Evolutionary conservation across 176 grass and related monocot genomes (phyloP), one percentile per base, ranked within the genome.

Genomic region (Zea luxurians): DNA sequence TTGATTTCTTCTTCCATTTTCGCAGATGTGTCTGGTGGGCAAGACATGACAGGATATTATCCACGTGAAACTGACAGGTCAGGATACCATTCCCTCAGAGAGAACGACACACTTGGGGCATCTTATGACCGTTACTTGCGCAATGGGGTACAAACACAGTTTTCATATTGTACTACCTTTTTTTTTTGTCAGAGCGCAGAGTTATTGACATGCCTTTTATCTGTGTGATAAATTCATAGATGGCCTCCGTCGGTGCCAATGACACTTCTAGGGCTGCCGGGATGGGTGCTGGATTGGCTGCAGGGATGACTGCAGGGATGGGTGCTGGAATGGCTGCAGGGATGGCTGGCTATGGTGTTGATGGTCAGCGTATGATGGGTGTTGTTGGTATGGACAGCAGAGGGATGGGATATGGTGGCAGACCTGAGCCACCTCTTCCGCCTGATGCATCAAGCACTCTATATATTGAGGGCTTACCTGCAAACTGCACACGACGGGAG

Each of bases 101-200:
- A 99, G 34, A 96, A 91, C 11, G 96, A 99, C 67, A 73, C 96
- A 54, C 89, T 99, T 61, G 92, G 90, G 59, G 92, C 92, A 67
- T 99, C 96, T 27, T 99, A 99, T 84, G 96, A 99, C 47, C 92
- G 88, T 61, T 99, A 96, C 86, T 74, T 99, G 41, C 96, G 92
- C 41, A 99, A 91, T 87, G 96, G 96, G 96, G 96, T 99, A 98
- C 59, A 44, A 4, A 80, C 16, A 48, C 15, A 50, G 42, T 4
- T 64, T 66, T 35, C 8, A 13, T 43, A 48, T 16, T 36, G 41
- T 49, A 67, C 35, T 13, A 11, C 21, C 13, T 0, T 48, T 13
- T 48, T 48, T 76, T 84, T 43, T 36, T 0, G 4, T 13, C 36
- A 13, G 34, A 53, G n/a, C 7, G 16, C 35, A 12, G 8, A 48